Percentiles rank a stretch among this genome's conserved stretches.
Conservation (phyloP, 257 asterid species). For the Penstemon davidsonii region DNA sequence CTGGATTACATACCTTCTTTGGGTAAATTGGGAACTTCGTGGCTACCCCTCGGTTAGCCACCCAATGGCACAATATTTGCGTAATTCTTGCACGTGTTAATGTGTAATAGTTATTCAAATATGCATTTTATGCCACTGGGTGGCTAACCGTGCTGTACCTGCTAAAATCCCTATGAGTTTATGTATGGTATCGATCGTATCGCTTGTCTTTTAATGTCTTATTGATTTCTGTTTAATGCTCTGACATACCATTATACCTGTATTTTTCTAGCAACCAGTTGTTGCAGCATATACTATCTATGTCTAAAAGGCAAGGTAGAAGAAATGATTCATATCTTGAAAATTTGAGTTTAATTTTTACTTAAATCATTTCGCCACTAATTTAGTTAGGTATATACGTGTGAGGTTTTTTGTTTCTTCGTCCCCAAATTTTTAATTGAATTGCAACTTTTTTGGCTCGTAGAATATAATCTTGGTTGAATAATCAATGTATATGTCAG, state of each 20-base stretch:
- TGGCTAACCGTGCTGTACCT: too few species aligned
- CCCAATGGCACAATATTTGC: too few species aligned
- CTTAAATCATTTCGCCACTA: not conserved
- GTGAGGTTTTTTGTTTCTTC: not conserved
- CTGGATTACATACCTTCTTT: not conserved
- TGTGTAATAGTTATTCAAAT: too few species aligned
- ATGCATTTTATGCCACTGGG: too few species aligned
- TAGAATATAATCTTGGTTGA: not conserved
- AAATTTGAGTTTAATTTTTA: not conserved
- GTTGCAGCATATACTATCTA: not conserved
- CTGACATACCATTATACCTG: not conserved
- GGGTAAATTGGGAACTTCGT: not conserved
- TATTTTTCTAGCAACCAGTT: not conserved
- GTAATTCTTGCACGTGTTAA: too few species aligned
- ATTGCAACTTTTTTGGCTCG: conserved; percentile 12
- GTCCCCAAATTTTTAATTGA: not conserved
- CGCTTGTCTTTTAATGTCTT: not conserved
- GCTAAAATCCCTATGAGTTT: not conserved
- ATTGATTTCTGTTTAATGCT: conserved; percentile 6
- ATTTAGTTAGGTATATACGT: not conserved
- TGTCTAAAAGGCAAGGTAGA: not conserved
- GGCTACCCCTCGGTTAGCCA: too few species aligned
- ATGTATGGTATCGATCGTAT: not conserved
- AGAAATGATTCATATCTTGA: not conserved
- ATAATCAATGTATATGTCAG: not conserved